A percentile compares a stretch with the other conserved stretches of the same genome.
phyloP scores from a whole-genome alignment of 148 eudicot genomes.

The Arctostaphylos glauca region DNA sequence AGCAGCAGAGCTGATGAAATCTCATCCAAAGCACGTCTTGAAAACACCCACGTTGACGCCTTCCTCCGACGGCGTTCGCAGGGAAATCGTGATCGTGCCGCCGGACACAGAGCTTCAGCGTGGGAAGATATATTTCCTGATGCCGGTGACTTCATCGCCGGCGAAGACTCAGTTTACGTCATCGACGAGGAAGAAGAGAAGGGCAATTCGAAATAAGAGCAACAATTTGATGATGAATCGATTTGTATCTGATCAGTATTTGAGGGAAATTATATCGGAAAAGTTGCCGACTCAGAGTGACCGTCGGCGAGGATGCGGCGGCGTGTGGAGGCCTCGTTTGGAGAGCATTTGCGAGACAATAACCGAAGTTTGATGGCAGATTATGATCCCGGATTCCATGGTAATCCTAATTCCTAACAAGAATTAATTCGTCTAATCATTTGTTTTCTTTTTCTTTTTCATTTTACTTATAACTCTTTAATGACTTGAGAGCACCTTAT shows the following conservation, averaged over 20 bases:
- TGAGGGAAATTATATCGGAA: slow-evolving; percentile 72
- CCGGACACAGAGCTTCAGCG: slow-evolving; percentile 74
- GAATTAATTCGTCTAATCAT: too few relatives aligned
- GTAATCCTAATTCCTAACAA: too few relatives aligned
- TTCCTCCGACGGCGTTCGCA: slow-evolving; percentile 24
- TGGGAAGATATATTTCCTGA: slow-evolving; percentile 80
- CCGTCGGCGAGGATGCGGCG: slow-evolving; percentile 56
- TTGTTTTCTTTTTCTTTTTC: too few relatives aligned
- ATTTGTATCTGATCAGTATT: slow-evolving; percentile 54
- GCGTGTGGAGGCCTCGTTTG: slow-evolving; percentile 75
- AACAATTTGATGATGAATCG: slow-evolving; percentile 6
- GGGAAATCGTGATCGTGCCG: slow-evolving; percentile 53
- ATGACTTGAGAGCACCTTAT: too few relatives aligned
- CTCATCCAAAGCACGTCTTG: slow-evolving; percentile 66
- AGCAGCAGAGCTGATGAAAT: slow-evolving; percentile 56
- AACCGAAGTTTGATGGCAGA: slow-evolving; percentile 20
- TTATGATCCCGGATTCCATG: too few relatives aligned
- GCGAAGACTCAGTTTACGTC: background rate
- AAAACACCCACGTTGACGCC: slow-evolving; percentile 49
- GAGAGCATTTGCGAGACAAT: slow-evolving; percentile 62
- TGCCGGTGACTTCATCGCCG: slow-evolving; percentile 39
- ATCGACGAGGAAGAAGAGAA: slow-evolving; percentile 23
- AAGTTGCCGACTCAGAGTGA: slow-evolving; percentile 55
- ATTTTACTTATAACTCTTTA: too few relatives aligned
- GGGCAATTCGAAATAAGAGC: background rate